phyloP scores from a whole-genome alignment of 495 filamentous ascomycete genomes.

The Talaromyces ruber region DNA sequence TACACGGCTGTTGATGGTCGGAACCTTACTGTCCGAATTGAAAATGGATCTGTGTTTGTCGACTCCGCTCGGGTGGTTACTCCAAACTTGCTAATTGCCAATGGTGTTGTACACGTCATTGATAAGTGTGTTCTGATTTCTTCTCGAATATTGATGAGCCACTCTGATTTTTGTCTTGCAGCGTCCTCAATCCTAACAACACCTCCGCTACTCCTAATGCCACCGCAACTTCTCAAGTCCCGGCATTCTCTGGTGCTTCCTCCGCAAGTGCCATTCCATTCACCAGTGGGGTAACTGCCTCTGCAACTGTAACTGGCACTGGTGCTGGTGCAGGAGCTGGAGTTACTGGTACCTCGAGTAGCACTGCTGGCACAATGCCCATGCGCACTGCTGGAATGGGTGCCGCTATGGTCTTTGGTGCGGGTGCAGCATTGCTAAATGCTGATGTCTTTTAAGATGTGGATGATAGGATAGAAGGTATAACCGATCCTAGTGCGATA shows the following conservation, averaged over 20 bases:
- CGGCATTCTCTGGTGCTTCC: conserved; percentile 44
- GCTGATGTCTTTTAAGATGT: background rate
- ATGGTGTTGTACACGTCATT: conserved; percentile 46
- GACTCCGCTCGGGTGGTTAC: conserved; percentile 46
- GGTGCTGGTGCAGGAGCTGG: conserved; percentile 2
- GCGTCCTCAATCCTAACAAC: conserved; percentile 54
- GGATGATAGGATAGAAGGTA: background rate
- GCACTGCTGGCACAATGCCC: conserved; percentile 9
- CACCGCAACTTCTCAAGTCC: conserved; percentile 30
- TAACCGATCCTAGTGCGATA: background rate
- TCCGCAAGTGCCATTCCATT: conserved; percentile 14
- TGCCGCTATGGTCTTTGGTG: conserved; percentile 31
- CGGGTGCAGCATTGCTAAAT: conserved; percentile 15
- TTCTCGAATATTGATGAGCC: background rate
- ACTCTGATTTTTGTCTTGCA: conserved; percentile 10
- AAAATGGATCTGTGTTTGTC: conserved; percentile 42
- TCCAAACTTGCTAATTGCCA: conserved; percentile 51
- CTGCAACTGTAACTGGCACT: conserved; percentile 13
- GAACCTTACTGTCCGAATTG: conserved; percentile 42
- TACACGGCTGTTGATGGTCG: conserved; percentile 34
- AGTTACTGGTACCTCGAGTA: conserved; percentile 2
- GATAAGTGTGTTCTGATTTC: background rate
- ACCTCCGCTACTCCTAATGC: conserved; percentile 35
- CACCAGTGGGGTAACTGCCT: conserved; percentile 21
- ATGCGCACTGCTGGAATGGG: conserved; percentile 26